Conservation (phyloP, 805 yeast species). For the Maudiozyma barnettii region DNA sequence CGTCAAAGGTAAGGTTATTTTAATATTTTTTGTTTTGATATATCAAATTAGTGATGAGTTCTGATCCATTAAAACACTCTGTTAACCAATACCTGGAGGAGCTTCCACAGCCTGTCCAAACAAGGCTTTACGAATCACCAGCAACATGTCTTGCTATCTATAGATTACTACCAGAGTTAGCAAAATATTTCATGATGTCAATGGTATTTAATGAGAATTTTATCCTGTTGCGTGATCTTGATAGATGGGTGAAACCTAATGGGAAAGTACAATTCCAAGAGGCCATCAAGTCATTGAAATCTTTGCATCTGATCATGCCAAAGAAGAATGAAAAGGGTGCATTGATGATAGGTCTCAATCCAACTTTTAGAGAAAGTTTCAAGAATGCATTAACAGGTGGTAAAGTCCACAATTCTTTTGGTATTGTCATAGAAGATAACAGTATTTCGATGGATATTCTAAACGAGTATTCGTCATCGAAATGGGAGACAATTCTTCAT, state of each 20-base stretch:
- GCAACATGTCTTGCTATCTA: slow-evolving; percentile 94
- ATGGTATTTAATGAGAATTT: slow-evolving; percentile 76
- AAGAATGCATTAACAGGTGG: slow-evolving; percentile 81
- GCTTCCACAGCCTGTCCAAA: slow-evolving; percentile 78
- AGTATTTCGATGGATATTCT: slow-evolving; percentile 41
- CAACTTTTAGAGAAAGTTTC: slow-evolving; percentile 65
- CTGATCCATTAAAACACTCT: slow-evolving; percentile 47
- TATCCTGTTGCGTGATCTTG: slow-evolving; percentile 55
- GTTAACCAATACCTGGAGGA: slow-evolving; percentile 87
- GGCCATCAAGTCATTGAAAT: slow-evolving; percentile 65
- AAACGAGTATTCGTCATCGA: slow-evolving; percentile 70
- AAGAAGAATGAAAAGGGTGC: slow-evolving; percentile 18
- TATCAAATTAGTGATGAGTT: slow-evolving; percentile 14
- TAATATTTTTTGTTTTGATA: no score
- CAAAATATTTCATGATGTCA: slow-evolving; percentile 80
- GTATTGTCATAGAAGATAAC: slow-evolving; percentile 50
- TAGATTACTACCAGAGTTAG: slow-evolving; percentile 77
- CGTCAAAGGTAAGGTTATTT: no score
- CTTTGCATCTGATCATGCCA: slow-evolving; percentile 58
- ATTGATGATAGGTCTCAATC: slow-evolving; percentile 42
- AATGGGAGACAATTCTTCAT: slow-evolving; percentile 93
- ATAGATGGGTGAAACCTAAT: slow-evolving; percentile 60
- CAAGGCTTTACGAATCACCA: slow-evolving; percentile 74
- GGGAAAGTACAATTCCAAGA: slow-evolving; percentile 53
- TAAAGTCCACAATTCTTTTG: slow-evolving; percentile 58